Percentiles rank a stretch among this genome's conserved stretches.
These are phyloP conservation scores for Tricholoma hemisulphureum DNA, from an alignment of 768 basidiomycete species.

Conservation along the genomic window DNA sequence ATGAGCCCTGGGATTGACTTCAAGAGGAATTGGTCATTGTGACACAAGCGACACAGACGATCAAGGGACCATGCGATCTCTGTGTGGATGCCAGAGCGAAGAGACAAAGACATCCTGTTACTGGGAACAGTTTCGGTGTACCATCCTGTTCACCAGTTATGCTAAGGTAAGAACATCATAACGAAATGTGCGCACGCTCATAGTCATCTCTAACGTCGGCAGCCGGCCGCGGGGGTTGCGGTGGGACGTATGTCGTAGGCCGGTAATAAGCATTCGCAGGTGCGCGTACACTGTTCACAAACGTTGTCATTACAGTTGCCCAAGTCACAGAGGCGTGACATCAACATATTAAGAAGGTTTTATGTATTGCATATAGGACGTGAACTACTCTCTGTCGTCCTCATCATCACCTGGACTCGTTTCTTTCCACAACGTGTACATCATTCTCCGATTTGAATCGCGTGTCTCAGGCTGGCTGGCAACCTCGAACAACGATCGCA, in stretches of 20 bases:
- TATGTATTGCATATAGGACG: conserved; percentile 18
- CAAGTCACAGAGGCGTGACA: neutral
- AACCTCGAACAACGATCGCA: conserved; percentile 65
- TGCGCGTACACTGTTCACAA: conserved; percentile 10
- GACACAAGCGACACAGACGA: conserved; percentile 75
- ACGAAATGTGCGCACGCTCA: conserved; percentile 52
- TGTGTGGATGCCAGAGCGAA: conserved; percentile 76
- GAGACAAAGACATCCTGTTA: conserved; percentile 89
- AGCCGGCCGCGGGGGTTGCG: conserved; percentile 24
- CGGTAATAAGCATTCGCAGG: conserved; percentile 30
- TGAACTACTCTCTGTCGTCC: conserved; percentile 19
- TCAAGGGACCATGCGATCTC: conserved; percentile 92
- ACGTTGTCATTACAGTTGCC: conserved; percentile 7
- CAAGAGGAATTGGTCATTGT: conserved; percentile 76
- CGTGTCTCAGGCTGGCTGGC: conserved; percentile 74
- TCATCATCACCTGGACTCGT: conserved; percentile 43
- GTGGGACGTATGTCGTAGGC: conserved; percentile 23
- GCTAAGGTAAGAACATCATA: neutral
- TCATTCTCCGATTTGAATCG: conserved; percentile 76
- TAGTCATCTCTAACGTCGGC: conserved; percentile 69
- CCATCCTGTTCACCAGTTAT: conserved; percentile 53
- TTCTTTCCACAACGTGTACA: conserved; percentile 81
- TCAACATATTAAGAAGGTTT: conserved; percentile 1
- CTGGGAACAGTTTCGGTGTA: conserved; percentile 77
- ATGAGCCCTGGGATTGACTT: conserved; percentile 73